Evolutionary conservation across 805 yeast genomes (phyloP).

Genomic region (Wickerhamomyces pijperi): DNA sequence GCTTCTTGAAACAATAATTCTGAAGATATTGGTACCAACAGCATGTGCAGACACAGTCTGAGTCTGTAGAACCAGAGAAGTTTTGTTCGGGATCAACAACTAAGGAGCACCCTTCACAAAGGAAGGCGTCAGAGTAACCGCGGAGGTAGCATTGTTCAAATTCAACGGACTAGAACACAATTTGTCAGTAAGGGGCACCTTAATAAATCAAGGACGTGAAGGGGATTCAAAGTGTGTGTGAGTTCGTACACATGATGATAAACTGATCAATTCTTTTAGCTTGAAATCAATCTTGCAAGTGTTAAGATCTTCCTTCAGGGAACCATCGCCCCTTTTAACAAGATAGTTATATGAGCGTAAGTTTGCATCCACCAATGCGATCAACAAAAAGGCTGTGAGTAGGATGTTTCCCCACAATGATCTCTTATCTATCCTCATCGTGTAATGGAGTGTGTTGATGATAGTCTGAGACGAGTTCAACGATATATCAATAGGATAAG

Average conservation of each 20-base stretch:
- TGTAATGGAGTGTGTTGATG: too few relatives aligned
- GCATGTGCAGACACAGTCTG: constrained; percentile 17
- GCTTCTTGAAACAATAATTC: constrained; percentile 16
- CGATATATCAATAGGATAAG: too few relatives aligned
- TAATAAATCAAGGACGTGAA: background rate
- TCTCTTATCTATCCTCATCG: too few relatives aligned
- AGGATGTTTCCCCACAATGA: too few relatives aligned
- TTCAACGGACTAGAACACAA: constrained; percentile 4
- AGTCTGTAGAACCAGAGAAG: constrained; percentile 3
- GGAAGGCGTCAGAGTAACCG: constrained; percentile 13
- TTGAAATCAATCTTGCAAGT: constrained; percentile 1
- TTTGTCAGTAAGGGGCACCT: too few relatives aligned
- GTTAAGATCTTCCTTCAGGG: constrained; percentile 2
- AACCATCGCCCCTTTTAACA: background rate
- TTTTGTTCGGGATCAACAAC: constrained; percentile 2
- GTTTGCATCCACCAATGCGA: background rate
- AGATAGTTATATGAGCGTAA: background rate
- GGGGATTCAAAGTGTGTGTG: constrained; percentile 1
- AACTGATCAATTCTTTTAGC: constrained; percentile 1
- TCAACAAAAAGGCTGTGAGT: background rate
- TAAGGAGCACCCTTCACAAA: constrained; percentile 18
- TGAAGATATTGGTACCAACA: constrained; percentile 15
- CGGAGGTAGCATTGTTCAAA: constrained; percentile 11
- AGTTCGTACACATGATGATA: constrained; percentile 9
- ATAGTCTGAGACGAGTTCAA: too few relatives aligned